Conservation (phyloP, 2,329 filamentous ascomycete species). For the Trichoderma gracile region DNA sequence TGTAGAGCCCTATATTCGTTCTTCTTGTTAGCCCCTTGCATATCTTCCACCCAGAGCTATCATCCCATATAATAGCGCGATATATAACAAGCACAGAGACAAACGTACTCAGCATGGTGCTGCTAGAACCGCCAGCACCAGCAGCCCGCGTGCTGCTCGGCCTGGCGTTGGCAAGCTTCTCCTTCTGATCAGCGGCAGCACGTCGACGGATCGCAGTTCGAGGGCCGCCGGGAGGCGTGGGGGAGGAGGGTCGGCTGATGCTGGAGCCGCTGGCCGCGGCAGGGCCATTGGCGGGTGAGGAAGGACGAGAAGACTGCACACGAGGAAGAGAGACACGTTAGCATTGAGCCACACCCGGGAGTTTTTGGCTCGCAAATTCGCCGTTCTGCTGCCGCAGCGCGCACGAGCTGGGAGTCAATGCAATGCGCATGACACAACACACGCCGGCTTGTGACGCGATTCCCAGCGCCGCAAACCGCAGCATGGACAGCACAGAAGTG, state of each 20-base stretch:
- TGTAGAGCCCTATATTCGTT: conserved; percentile 73
- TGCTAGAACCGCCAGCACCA: conserved; percentile 92
- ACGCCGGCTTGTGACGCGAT: conserved; percentile 22
- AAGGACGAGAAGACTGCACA: conserved; percentile 57
- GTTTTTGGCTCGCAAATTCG: not conserved
- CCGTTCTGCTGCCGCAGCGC: not conserved
- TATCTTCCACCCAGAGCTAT: not conserved
- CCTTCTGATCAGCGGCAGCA: conserved; percentile 94
- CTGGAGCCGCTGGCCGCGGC: conserved; percentile 66
- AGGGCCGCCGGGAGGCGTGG: conserved; percentile 87
- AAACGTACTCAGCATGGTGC: conserved; percentile 92
- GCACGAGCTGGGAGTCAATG: not conserved
- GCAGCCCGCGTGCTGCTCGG: conserved; percentile 91
- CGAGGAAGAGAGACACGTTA: conserved; percentile 33
- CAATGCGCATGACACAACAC: not conserved
- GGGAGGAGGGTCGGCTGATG: conserved; percentile 78
- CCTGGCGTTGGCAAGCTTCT: conserved; percentile 91
- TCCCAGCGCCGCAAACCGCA: conserved; percentile 7
- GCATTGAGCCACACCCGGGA: not conserved
- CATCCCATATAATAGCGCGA: not conserved
- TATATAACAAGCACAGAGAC: not conserved
- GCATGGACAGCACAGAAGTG: not conserved
- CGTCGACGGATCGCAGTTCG: conserved; percentile 94
- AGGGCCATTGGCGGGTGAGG: conserved; percentile 59
- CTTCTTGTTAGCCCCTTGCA: not conserved